Percentiles rank a stretch among this genome's conserved stretches.
These are phyloP conservation scores for Hortaea sp. DNA, from an alignment of 2,329 filamentous ascomycete species.

Conservation along the genomic window DNA sequence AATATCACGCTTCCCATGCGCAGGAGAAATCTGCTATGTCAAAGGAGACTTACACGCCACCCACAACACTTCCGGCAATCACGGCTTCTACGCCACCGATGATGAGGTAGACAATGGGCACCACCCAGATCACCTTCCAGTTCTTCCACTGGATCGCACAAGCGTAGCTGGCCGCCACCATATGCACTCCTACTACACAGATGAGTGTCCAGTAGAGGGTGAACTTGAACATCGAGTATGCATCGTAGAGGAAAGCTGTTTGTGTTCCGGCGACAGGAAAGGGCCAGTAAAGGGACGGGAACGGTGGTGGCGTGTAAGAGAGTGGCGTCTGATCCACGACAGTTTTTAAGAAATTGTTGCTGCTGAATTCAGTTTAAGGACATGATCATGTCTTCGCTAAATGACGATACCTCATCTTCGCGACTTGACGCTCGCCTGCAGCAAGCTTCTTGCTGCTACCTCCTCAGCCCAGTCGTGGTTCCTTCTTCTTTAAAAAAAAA, in stretches of 20 bases:
- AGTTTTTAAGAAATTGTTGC: slow-evolving; percentile 34
- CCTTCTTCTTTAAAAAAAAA: too few species aligned
- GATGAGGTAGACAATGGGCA: slow-evolving; percentile 60
- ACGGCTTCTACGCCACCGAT: slow-evolving; percentile 68
- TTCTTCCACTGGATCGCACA: slow-evolving; percentile 56
- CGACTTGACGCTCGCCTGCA: neutral
- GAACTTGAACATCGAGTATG: slow-evolving; percentile 75
- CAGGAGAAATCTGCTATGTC: neutral
- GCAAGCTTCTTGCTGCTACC: neutral
- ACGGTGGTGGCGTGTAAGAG: slow-evolving; percentile 59
- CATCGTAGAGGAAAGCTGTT: slow-evolving; percentile 58
- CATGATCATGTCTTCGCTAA: neutral
- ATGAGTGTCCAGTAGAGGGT: slow-evolving; percentile 80
- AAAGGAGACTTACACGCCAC: slow-evolving; percentile 55
- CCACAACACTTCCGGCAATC: slow-evolving; percentile 71
- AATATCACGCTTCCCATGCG: neutral
- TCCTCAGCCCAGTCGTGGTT: too few species aligned
- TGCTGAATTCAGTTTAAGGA: neutral
- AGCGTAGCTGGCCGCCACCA: slow-evolving; percentile 61
- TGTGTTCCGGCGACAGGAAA: slow-evolving; percentile 47
- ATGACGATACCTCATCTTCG: neutral
- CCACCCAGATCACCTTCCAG: slow-evolving; percentile 54
- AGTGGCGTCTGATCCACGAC: slow-evolving; percentile 38
- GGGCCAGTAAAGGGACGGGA: slow-evolving; percentile 76
- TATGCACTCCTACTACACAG: slow-evolving; percentile 64